Percentiles rank a stretch among this genome's conserved stretches.
These are phyloP conservation scores for Polyporus arcularius DNA, from an alignment of 768 basidiomycete genomes.

Conservation along the genomic window DNA sequence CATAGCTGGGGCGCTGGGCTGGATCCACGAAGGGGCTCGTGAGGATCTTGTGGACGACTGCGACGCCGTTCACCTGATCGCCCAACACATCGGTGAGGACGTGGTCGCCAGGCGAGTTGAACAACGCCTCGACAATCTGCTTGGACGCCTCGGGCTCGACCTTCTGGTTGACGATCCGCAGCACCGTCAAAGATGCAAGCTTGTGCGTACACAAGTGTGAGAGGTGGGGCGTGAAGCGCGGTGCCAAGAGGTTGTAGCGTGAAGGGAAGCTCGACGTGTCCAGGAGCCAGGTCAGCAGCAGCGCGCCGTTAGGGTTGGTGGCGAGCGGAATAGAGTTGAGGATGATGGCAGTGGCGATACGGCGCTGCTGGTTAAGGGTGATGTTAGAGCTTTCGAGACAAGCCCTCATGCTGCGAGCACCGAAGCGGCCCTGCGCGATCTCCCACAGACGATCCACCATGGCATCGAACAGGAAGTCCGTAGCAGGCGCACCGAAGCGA, in stretches of 20 bases:
- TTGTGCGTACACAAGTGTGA: conserved; percentile 98
- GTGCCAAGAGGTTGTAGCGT: conserved; percentile 92
- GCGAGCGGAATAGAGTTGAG: conserved; percentile 97
- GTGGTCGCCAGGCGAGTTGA: conserved; percentile 87
- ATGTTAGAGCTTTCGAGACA: conserved; percentile 92
- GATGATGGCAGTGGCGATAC: conserved; percentile 91
- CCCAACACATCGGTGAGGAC: conserved; percentile 92
- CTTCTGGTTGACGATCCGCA: conserved; percentile 96
- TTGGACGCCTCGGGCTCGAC: conserved; percentile 86
- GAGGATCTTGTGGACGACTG: conserved; percentile 90
- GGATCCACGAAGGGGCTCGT: conserved; percentile 84
- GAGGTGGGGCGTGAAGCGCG: conserved; percentile 94
- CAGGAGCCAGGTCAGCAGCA: conserved; percentile 94
- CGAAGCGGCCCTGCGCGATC: conserved; percentile 95
- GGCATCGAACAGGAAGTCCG: conserved; percentile 96
- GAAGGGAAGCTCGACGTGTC: conserved; percentile 94
- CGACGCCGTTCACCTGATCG: conserved; percentile 95
- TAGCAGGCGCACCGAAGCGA: conserved; percentile 85
- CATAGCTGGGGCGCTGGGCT: conserved; percentile 62
- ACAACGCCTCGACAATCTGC: conserved; percentile 86
- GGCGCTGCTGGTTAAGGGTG: conserved; percentile 87
- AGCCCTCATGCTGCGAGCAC: conserved; percentile 96
- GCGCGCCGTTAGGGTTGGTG: conserved; percentile 96
- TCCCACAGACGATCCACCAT: conserved; percentile 99
- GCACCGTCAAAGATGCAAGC: conserved; percentile 90